Evolutionary conservation across 2,329 filamentous ascomycete genomes (phyloP).

Genomic region (Penicillium sp.): DNA sequence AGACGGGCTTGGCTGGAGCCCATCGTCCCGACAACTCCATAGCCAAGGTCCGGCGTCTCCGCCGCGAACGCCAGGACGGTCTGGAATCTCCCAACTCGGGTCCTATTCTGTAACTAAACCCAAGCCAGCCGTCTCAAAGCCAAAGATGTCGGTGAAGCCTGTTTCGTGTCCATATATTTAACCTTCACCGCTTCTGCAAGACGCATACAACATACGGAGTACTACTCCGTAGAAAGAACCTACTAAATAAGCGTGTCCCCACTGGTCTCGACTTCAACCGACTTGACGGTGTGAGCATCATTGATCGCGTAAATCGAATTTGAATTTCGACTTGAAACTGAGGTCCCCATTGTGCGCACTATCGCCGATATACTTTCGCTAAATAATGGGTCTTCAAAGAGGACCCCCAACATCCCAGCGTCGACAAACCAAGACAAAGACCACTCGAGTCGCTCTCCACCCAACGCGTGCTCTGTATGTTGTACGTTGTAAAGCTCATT

Average conservation of each 20-base stretch:
- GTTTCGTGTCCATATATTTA: constrained; percentile 4
- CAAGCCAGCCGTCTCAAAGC: constrained; percentile 4
- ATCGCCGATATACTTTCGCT: constrained; percentile 22
- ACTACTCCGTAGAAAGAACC: not conserved
- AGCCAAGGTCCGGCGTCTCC: constrained; percentile 7
- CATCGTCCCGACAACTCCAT: constrained; percentile 25
- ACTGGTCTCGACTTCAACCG: constrained; percentile 4
- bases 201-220: not conserved
- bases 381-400: constrained; percentile 16
- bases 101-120: not conserved
- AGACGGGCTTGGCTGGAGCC: constrained; percentile 19
- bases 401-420: constrained; percentile 9
- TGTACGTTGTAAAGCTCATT: constrained; percentile 3
- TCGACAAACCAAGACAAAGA: constrained; percentile 13
- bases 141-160: constrained; percentile 24
- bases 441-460: constrained; percentile 12
- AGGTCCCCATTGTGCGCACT: constrained; percentile 21
- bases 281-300: constrained; percentile 3
- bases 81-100: constrained; percentile 15
- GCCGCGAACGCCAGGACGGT: constrained; percentile 18
- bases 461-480: constrained; percentile 5
- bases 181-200: constrained; percentile 20
- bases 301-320: constrained; percentile 1
- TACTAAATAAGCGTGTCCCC: constrained; percentile 1
- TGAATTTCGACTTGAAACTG: not conserved